Evolutionary conservation across 805 yeast genomes (phyloP), one percentile per base, ranked within the genome.

Genomic region (Candida insectalens): DNA sequence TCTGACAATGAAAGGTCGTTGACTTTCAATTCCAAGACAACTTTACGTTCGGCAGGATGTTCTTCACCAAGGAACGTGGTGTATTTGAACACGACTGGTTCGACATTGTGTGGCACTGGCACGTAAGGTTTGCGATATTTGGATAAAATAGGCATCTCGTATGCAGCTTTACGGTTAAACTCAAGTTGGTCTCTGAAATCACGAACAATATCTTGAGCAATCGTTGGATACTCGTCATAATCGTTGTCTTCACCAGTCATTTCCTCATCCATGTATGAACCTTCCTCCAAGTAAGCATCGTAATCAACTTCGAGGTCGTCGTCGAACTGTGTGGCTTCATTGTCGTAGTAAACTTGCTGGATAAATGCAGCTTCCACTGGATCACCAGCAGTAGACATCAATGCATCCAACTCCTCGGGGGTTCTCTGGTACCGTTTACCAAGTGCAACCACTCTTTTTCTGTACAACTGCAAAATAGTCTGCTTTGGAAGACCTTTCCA

Each of bases 61-160:
- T 62, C 59, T 53, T 83, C 94, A 32, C 89, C 88, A 12, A 78
- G 52, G 49, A 76, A 83, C 27, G 81, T 75, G 13, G 83, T 74
- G 61, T 77, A 88, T 45, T 77, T 73, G 50, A 81, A 82, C 25
- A 64, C 63, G 27, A 87, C 62, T 4, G 87, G 85, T 7, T 65
- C 55, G 19, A 64, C 61, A 13, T 48, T 51, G 8, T 45, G 44
- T 5, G 65, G 44, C 10, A 64, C 63, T 15, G 78, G 78, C 22
- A 49, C 54, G 61, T 83, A 88, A 39, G 66, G 68, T 56, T 80
- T 75, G 45, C 89, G 78, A 53, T 68, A 82, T 55, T 84, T 76
- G 27, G 78, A 76, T 42, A 92, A 66, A 36, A 75, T 69, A 5
- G 98, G 98, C 66, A 89, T 69, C 54, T 89, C 97, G 59, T 80